A percentile compares a stretch with the other conserved stretches of the same genome.
phyloP scores from a whole-genome alignment of 305 asterid genomes.

The Solanum hybrid region DNA sequence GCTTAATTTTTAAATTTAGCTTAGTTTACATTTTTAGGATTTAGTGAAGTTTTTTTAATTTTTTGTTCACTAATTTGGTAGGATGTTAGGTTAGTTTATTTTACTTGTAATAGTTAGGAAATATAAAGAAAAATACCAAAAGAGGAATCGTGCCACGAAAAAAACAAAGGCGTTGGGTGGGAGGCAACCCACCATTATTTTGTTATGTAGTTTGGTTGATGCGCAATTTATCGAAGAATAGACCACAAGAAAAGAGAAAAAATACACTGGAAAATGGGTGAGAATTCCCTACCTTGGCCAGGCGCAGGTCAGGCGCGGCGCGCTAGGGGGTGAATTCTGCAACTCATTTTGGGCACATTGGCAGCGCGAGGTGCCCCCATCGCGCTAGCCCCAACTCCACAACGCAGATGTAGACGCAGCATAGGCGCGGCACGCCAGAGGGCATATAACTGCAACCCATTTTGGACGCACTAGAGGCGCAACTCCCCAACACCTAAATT shows the following conservation, averaged over 20 bases:
- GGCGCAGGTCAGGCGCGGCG: not conserved
- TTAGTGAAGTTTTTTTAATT: too few species aligned
- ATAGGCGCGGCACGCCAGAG: too few species aligned
- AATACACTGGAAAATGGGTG: not conserved
- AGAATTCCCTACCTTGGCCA: not conserved
- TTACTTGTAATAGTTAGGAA: not conserved
- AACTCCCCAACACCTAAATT: too few species aligned
- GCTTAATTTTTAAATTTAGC: too few species aligned
- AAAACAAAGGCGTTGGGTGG: not conserved
- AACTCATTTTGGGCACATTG: not conserved
- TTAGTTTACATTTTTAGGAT: too few species aligned
- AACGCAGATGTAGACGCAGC: too few species aligned
- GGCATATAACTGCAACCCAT: too few species aligned
- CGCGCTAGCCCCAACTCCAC: too few species aligned
- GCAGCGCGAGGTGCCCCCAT: not conserved
- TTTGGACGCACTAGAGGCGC: too few species aligned
- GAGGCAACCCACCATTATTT: not conserved
- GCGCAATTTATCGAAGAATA: fast-evolving
- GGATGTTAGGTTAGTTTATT: not conserved
- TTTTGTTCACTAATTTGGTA: too few species aligned
- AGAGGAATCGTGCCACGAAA: not conserved
- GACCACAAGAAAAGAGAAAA: not conserved
- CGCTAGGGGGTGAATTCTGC: not conserved
- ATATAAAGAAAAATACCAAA: not conserved
- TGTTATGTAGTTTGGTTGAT: not conserved